phyloP scores from a whole-genome alignment of 257 asterid genomes.

The Solanum corneliomulleri region DNA sequence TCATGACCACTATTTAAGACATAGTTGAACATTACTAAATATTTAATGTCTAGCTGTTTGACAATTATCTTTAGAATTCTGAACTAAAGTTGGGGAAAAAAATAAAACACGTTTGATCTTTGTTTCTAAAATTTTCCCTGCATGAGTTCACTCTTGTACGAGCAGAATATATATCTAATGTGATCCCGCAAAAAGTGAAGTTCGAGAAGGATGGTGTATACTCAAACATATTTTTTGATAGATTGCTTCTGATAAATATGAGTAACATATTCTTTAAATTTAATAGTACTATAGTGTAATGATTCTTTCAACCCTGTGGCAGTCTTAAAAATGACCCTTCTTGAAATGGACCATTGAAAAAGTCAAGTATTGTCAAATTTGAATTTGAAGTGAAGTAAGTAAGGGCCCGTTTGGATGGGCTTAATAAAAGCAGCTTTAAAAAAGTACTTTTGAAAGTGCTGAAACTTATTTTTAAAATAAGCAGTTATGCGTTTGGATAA shows the following conservation, averaged over 20 bases:
- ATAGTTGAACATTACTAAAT: neutral
- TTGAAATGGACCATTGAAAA: neutral
- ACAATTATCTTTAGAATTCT: neutral
- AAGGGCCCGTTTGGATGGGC: no score
- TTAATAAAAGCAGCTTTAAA: no score
- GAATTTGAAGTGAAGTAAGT: neutral
- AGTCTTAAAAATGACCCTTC: neutral
- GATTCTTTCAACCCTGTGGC: neutral
- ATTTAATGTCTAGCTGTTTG: neutral
- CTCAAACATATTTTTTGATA: neutral
- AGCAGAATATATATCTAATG: neutral
- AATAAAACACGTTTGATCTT: neutral
- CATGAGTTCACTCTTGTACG: neutral
- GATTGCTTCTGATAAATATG: neutral
- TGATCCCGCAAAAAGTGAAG: neutral
- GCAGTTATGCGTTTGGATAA: no score
- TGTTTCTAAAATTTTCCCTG: neutral
- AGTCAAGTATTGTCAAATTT: neutral
- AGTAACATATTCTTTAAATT: neutral
- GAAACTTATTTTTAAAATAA: no score
- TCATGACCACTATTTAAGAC: neutral
- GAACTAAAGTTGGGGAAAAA: neutral
- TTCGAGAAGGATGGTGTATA: neutral
- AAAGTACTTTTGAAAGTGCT: no score
- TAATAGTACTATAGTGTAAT: neutral